Conservation (phyloP, 2,329 filamentous ascomycete genomes). For the Aspergillus tamarii region DNA sequence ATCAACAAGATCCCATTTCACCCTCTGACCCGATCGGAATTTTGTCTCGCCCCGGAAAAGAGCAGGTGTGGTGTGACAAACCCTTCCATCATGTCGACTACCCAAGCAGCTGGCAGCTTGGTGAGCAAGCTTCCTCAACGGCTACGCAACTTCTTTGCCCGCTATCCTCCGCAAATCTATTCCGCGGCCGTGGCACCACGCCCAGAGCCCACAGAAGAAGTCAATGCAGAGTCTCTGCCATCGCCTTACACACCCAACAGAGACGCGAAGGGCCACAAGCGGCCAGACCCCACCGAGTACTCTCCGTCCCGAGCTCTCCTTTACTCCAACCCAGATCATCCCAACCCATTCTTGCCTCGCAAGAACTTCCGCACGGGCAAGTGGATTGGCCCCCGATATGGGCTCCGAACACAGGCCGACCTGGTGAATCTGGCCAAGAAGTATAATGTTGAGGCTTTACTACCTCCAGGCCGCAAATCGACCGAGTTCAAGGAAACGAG, state of each 20-base stretch:
- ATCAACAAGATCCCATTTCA: conserved; percentile 1
- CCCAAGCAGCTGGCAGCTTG: conserved; percentile 25
- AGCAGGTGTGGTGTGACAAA: neutral
- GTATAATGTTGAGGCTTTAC: conserved; percentile 77
- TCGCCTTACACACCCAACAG: conserved; percentile 46
- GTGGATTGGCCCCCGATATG: conserved; percentile 83
- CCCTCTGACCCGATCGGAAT: neutral
- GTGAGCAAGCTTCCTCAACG: conserved; percentile 65
- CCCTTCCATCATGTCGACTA: conserved; percentile 20
- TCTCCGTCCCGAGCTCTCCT: conserved; percentile 39
- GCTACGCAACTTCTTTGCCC: conserved; percentile 83
- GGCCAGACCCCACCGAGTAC: conserved; percentile 34
- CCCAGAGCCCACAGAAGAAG: conserved; percentile 15
- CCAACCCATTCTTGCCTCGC: conserved; percentile 79
- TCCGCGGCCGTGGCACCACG: conserved; percentile 40
- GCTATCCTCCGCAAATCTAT: conserved; percentile 73
- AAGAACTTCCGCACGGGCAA: conserved; percentile 78
- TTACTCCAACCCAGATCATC: conserved; percentile 52
- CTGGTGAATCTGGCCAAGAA: conserved; percentile 81
- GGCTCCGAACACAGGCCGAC: conserved; percentile 84
- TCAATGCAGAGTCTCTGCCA: conserved; percentile 29
- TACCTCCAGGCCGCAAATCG: conserved; percentile 77
- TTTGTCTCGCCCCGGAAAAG: neutral
- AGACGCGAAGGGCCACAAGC: conserved; percentile 46
- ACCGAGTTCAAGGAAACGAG: conserved; percentile 68